Evolutionary conservation across 83 land plant genomes (phyloP).

Genomic region (Larix sibirica): DNA sequence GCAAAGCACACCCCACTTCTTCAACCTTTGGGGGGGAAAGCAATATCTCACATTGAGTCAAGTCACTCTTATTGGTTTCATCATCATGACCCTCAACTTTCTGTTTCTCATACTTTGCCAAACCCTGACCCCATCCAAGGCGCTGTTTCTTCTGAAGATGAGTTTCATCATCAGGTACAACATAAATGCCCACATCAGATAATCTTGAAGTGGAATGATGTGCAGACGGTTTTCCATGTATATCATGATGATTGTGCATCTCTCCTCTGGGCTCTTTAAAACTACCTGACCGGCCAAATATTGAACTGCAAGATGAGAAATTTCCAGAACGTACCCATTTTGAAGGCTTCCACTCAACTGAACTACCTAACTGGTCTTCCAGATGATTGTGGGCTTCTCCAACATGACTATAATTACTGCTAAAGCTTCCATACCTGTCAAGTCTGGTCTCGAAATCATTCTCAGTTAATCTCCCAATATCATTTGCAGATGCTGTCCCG

Average conservation of each 20-base stretch:
- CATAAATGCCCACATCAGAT: slow-evolving; percentile 20
- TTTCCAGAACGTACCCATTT: slow-evolving; percentile 48
- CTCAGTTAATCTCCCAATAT: slow-evolving; percentile 16
- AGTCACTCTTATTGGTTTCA: slow-evolving; percentile 8
- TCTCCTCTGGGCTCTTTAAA: slow-evolving; percentile 28
- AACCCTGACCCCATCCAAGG: slow-evolving; percentile 75
- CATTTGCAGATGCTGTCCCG: neutral
- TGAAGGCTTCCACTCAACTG: slow-evolving; percentile 41
- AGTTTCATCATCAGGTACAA: slow-evolving; percentile 30
- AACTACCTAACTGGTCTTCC: slow-evolving; percentile 28
- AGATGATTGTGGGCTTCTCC: slow-evolving; percentile 17
- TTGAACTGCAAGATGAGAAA: slow-evolving; percentile 45
- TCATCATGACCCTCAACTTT: slow-evolving; percentile 55
- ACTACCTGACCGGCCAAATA: slow-evolving; percentile 32
- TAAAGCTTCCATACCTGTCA: slow-evolving; percentile 7
- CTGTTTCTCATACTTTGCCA: slow-evolving; percentile 72
- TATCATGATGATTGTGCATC: slow-evolving; percentile 26
- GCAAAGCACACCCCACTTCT: neutral
- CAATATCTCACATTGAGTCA: neutral
- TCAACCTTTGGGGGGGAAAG: neutral
- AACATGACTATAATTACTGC: neutral
- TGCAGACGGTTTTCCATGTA: slow-evolving; percentile 24
- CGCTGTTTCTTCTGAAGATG: slow-evolving; percentile 57
- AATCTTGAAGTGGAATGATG: slow-evolving; percentile 32
- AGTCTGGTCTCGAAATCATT: slow-evolving; percentile 5